Conservation (phyloP, 352 stramenopile genomes). For the Phytopythium boreale region DNA sequence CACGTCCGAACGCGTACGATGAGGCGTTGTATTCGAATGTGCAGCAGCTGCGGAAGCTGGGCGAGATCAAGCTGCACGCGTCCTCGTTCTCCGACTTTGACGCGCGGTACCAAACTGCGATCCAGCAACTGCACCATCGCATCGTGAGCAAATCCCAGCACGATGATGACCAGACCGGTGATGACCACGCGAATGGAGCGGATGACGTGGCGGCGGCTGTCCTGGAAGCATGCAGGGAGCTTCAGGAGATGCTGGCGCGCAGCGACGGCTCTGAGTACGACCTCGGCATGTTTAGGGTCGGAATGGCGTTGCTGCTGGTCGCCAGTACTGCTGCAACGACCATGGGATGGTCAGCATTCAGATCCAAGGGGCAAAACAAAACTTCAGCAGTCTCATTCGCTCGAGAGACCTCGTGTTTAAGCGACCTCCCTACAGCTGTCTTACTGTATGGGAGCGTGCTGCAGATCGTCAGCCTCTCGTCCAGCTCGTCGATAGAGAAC, state of each 20-base stretch:
- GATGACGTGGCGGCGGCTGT: constrained; percentile 16
- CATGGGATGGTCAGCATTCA: constrained; percentile 5
- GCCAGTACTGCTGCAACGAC: constrained; percentile 16
- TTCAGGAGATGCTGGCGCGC: constrained; percentile 48
- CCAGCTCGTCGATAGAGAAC: constrained; percentile 88
- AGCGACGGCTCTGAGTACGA: constrained; percentile 85
- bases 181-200: constrained; percentile 4
- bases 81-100: constrained; percentile 26
- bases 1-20: constrained; percentile 7
- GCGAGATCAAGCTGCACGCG: constrained; percentile 43
- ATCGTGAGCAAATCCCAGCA: background rate
- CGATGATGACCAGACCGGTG: background rate
- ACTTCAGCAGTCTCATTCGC: background rate
- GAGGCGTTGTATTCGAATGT: constrained; percentile 54
- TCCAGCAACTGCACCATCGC: constrained; percentile 16
- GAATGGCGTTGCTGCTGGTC: constrained; percentile 34
- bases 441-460: constrained; percentile 18
- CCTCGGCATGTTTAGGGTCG: constrained; percentile 24
- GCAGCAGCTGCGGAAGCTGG: constrained; percentile 50
- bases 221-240: constrained; percentile 29
- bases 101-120: constrained; percentile 17
- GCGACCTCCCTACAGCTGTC: background rate
- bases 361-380: background rate
- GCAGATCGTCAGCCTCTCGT: constrained; percentile 66
- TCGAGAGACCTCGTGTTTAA: background rate